These are phyloP conservation scores for Colletotrichum higginsianum DNA, from an alignment of 2,329 filamentous ascomycete species.

Conservation along the genomic window DNA sequence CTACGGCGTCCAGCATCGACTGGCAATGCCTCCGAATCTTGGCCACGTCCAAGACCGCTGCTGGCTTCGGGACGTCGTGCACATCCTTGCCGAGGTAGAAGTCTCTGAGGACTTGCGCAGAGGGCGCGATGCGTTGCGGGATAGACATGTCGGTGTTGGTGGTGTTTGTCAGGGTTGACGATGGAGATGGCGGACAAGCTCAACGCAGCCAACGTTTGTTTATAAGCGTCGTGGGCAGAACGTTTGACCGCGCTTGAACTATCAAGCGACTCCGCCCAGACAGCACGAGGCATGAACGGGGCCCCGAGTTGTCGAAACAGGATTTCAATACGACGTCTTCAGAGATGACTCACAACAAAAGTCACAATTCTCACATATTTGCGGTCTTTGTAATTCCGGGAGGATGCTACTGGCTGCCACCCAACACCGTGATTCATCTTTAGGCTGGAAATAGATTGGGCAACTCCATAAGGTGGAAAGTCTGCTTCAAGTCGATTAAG, in stretches of 20 bases:
- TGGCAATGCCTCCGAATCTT: constrained; percentile 69
- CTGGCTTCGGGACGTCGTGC: constrained; percentile 64
- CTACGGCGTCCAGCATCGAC: constrained; percentile 67
- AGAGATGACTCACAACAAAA: neutral
- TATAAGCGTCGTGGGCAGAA: neutral
- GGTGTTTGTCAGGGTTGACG: neutral
- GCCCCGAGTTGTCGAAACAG: too few species aligned
- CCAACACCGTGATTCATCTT: too few species aligned
- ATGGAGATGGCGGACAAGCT: neutral
- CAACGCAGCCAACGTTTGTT: neutral
- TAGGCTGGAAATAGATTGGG: too few species aligned
- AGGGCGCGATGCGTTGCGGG: constrained; percentile 43
- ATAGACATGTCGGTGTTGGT: constrained; percentile 40
- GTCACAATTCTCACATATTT: neutral
- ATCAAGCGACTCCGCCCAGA: neutral
- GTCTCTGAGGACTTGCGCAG: constrained; percentile 39
- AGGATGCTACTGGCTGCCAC: too few species aligned
- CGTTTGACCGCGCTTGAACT: neutral
- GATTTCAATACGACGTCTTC: too few species aligned
- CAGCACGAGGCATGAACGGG: neutral
- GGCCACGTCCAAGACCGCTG: constrained; percentile 68
- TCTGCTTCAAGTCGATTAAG: too few species aligned
- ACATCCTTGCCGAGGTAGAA: constrained; percentile 49
- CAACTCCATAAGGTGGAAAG: too few species aligned
- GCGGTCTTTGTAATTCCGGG: too few species aligned